Base-by-base conservation (phyloP, 2,329 filamentous ascomycete species). In the Colletotrichum aenigma region DNA sequence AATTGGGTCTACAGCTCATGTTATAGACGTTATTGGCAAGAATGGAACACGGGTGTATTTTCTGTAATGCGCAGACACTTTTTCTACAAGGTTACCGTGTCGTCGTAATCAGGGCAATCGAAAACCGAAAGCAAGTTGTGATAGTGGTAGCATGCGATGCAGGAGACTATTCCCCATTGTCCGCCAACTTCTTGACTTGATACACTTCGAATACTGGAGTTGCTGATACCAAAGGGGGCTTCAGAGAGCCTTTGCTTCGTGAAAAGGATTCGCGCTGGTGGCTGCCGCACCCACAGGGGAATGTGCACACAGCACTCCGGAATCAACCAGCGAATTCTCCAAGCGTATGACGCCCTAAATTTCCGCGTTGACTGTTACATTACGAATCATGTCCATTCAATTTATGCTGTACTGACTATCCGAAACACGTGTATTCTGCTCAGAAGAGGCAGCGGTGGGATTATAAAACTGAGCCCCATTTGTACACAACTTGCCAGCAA, bases 91-190 rank as follows among this genome's bases (percentile, higher is more conserved):
- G 5, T 34, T 34, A 2, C 5, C 32, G 12, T 3, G 13, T 38
- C 16, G 0, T 10, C 38, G 18, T 43, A 43, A 43, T 3, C 16
- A n/a, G 18, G 8, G 4, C 38, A 0, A 43, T 1, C 8, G 16
- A 5, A n/a, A 43, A 43, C 2, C 8, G 16, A n/a, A 6, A 0
- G 2, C 18, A 43, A 18, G 38, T 1, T 0, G 16, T 10, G 38
- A 43, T n/a, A n/a, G 38, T n/a, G 38, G 38, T 43, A 3, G 16
- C 38, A 4, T 43, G 38, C 18, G 38, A 43, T n/a, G 8, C 38
- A 48, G 3, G 18, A 7, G 18, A 48, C 43, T 48, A 21, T 10
- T n/a, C 38, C 9, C 18, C 10, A 7, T n/a, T 10, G 43, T 48
- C 43, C 43, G 43, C 10, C 43, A 48, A n/a, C 18, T 48, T 48